Base-by-base conservation (phyloP, 2,329 filamentous ascomycete genomes). In the Nectriaceae sp. region DNA sequence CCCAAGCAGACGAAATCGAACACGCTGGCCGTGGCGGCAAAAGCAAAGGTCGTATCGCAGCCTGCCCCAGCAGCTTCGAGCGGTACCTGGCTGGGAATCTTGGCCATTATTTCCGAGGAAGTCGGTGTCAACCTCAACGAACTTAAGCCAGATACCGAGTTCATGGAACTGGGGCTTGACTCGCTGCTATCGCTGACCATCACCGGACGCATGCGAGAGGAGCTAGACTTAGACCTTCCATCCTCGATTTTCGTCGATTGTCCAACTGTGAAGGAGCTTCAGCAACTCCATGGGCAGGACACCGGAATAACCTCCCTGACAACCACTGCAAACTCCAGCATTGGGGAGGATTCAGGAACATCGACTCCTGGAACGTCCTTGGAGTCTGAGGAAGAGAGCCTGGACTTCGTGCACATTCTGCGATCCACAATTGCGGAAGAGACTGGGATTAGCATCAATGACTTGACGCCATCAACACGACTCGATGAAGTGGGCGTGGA, bases 101-200 rank as follows among this genome's bases (percentile, higher is more conserved):
- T 50, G 64, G 69, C 40, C 67, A 74, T 54, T 72, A 75, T 62
- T 61, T 82, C 85, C n/a, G 75, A 78, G 31, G 86, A 89, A 66
- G 88, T 89, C 78, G 84, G 84, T 48, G 82, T 89, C n/a, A 80
- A 85, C 20, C 73, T 86, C 11, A 80, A 84, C 22, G 85, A 89
- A 57, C 73, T 83, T 22, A 65, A 78, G 3, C 76, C 77, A 19
- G 76, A 76, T 1, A 75, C 76, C 1, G 76, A 82, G 54, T 69
- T 83, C 46, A 75, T 76, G n/a, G 75, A 77, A 3, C 68, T 83
- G 11, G 80, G 80, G 3, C 80, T 84, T 70, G 80, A 84, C 61
- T 83, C 79, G 2, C 70, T 83, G 19, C 80, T 83, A 72, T 78
- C 75, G 33, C 61, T 84, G 22, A 76, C 77, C 3, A 82, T 84